phyloP scores from a whole-genome alignment of 176 grass and related monocot species.

The Phyllostachys edulis region DNA sequence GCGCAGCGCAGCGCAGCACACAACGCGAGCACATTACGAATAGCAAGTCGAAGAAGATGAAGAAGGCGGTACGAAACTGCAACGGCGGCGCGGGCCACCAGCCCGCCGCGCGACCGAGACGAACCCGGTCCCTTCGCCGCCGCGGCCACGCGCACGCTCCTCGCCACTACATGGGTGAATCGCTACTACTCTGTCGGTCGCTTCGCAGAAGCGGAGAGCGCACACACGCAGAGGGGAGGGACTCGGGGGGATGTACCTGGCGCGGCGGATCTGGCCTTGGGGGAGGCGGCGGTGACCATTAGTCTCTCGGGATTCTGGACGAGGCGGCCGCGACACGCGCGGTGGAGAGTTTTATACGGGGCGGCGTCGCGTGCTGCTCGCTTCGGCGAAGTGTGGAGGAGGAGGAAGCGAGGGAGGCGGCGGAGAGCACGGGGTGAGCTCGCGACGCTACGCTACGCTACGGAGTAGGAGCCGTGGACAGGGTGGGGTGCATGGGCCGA shows the following conservation, averaged over 20 bases:
- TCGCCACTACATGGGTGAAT: neutral
- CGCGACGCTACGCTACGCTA: neutral
- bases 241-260: neutral
- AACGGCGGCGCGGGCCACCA: constrained; percentile 27
- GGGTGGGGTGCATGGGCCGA: neutral
- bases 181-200: no score
- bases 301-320: neutral
- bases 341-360: neutral
- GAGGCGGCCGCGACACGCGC: neutral
- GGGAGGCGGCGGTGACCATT: constrained; percentile 26
- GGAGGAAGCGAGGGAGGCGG: neutral
- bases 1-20: neutral
- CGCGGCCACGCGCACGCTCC: constrained; percentile 28
- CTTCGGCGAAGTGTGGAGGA: neutral
- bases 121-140: neutral
- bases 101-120: constrained; percentile 18
- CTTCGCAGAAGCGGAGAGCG: neutral
- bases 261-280: constrained; percentile 28
- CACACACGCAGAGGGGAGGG: neutral
- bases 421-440: constrained; percentile 36
- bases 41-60: neutral
- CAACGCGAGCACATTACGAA: neutral
- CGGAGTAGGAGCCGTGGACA: no score
- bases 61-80: constrained; percentile 31
- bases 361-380: neutral